These are phyloP conservation scores for Xylogone sp. DNA, from an alignment of 2,329 filamentous ascomycete genomes.

Conservation along the genomic window DNA sequence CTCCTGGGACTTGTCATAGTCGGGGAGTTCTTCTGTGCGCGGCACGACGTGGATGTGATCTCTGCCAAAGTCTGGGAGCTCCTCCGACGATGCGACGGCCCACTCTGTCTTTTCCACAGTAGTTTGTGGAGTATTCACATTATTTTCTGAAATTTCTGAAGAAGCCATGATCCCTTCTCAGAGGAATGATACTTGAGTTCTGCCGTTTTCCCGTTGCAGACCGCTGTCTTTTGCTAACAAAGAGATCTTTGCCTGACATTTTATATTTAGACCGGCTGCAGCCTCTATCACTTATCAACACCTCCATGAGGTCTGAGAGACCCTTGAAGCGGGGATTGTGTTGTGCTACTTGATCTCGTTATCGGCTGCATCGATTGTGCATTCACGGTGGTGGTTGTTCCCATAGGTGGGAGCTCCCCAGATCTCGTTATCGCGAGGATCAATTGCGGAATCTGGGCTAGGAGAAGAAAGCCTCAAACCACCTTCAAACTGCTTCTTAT, in stretches of 20 bases:
- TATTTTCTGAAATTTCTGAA: background rate
- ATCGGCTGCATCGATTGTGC: background rate
- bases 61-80: background rate
- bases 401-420: background rate
- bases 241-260: no score
- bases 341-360: background rate
- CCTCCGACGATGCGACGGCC: background rate
- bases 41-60: background rate
- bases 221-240: no score
- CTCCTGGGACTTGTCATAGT: slow-evolving; percentile 4
- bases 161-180: no score
- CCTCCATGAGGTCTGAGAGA: no score
- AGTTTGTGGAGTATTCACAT: background rate
- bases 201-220: no score
- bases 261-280: no score
- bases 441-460: background rate
- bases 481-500: background rate
- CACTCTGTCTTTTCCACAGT: no score
- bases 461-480: background rate
- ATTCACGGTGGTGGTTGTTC: background rate
- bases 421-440: background rate
- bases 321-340: no score
- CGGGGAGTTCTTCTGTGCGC: background rate
- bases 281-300: no score
- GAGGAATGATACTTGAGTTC: no score